Base-by-base conservation (phyloP, 192 early-diverging fungal species). In the Gaertneriomyces sp. region DNA sequence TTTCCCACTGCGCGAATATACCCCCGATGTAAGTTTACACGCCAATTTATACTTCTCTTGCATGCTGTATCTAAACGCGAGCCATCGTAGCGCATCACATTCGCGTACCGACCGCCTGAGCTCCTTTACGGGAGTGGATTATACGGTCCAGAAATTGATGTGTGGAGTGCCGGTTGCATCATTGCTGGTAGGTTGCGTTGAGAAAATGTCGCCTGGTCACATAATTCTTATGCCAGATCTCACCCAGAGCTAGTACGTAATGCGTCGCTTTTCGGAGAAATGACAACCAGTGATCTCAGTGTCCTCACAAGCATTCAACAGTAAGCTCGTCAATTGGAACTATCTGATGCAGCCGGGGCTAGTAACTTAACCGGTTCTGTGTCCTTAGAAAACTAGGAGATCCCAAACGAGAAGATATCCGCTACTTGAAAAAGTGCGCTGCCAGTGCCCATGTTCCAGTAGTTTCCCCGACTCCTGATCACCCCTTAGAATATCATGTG, bases 111-210 rank as follows among this genome's bases (percentile, higher is more conserved):
- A 5, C 61, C 69, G 4, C 69, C 69, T 12, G 69, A 70, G 43
- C 12, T 70, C 14, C 17, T 54, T 61, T 38, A 70, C 20, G 66
- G 57, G 40, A 16, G 14, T 55, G 45, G 11, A 39, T n/a, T 41
- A 43, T 70, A 70, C 42, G 12, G 43, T 12, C 8, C 25, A 12
- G 47, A 14, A 8, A 46, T 70, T 8, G 69, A 70, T 53, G 64
- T 70, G 53, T 70, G 69, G 69, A 70, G 69, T 49, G 61, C 46
- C 9, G 69, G 69, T 19, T 70, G 69, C 61, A 49, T 70, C 14
- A 64, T 70, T 47, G 69, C 60, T 11, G 67, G 67, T 69, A 52
- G 3, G 49, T 47, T n/a, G 12, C 17, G 40, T 10, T 6, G 19
- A 63, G 11, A 20, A 4, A 20, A 42, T 62, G 11, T 58, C 50